Conservation (phyloP, 1,139 yeast genomes). For the Sugiyamaella novakii region DNA sequence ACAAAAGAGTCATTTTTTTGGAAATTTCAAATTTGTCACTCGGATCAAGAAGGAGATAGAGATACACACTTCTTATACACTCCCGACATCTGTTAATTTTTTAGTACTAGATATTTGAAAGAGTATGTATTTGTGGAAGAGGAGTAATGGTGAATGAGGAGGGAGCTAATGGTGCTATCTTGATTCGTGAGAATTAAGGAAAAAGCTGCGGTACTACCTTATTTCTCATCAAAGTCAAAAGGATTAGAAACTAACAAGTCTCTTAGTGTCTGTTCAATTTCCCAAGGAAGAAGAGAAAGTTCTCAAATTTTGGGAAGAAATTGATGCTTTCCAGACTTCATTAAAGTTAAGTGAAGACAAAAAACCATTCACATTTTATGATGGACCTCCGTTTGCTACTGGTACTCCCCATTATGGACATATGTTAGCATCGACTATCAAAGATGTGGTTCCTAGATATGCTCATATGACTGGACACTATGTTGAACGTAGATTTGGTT, state of each 20-base stretch:
- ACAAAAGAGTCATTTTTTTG: slow-evolving; percentile 4
- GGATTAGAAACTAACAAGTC: too few species aligned
- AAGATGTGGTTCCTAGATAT: slow-evolving; percentile 95
- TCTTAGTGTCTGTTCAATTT: slow-evolving; percentile 51
- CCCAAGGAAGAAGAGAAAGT: slow-evolving; percentile 87
- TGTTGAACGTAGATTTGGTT: slow-evolving; percentile 96
- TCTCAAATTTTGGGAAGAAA: slow-evolving; percentile 78
- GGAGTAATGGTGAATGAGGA: too few species aligned
- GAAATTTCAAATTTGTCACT: slow-evolving; percentile 11
- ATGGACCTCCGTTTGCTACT: slow-evolving; percentile 99
- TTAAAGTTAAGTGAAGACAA: slow-evolving; percentile 79
- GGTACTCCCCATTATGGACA: slow-evolving; percentile 99
- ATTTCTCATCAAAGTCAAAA: too few species aligned
- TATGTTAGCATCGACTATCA: slow-evolving; percentile 91
- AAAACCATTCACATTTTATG: slow-evolving; percentile 90
- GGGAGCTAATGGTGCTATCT: too few species aligned
- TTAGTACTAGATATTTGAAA: too few species aligned
- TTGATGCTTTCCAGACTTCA: slow-evolving; percentile 89
- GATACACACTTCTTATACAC: background rate
- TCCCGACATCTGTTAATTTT: too few species aligned
- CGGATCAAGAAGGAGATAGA: background rate
- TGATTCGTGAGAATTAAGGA: too few species aligned
- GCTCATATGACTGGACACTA: slow-evolving; percentile 97
- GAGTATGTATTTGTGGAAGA: too few species aligned
- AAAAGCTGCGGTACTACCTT: too few species aligned